Evolutionary conservation across 495 filamentous ascomycete genomes (phyloP), one percentile per base, ranked within the genome.

Genomic region (Talaromyces stipitatus): DNA sequence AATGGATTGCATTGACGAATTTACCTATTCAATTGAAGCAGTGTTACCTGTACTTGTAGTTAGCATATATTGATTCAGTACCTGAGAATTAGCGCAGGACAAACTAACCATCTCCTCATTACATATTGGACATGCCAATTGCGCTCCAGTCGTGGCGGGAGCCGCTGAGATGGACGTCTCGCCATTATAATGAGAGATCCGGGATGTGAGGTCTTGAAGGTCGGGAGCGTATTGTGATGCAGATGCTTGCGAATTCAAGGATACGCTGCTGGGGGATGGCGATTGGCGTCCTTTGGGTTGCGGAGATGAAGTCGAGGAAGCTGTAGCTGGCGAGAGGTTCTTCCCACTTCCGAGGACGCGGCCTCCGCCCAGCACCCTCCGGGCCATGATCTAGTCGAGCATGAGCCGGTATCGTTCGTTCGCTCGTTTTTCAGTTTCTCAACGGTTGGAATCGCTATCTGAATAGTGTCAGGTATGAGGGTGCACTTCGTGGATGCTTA

Each of bases 71-170:
- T 64, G 18, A n/a, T n/a, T n/a, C n/a, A n/a, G n/a, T n/a, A n/a
- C n/a, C n/a, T 65, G 61, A 46, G 46, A 54, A 56, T 5, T 28
- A 23, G 1, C 28, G 6, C 30, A 7, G 18, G 9, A 14, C 20
- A 51, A 7, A 54, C 66, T 55, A 74, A 87, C 90, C 94, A 98
- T 98, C 70, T 96, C 91, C 71, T 97, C 94, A 63, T 86, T 88
- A 71, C 94, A 98, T 58, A 98, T 97, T 43, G 94, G 94, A 69
- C 94, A 98, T 24, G 89, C 82, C 46, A 98, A 81, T 73, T 82
- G 79, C 60, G 79, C 77, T 58, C 78, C 82, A 57, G 82, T 73
- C 30, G 81, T 72, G 32, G 78, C 74, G 57, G 78, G 76, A 16
- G 80, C 73, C 29, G 76, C 72, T 59, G 77, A 69, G 54, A 76